Conservation (phyloP, 2,329 filamentous ascomycete genomes). For the Raffaelea arxii region DNA sequence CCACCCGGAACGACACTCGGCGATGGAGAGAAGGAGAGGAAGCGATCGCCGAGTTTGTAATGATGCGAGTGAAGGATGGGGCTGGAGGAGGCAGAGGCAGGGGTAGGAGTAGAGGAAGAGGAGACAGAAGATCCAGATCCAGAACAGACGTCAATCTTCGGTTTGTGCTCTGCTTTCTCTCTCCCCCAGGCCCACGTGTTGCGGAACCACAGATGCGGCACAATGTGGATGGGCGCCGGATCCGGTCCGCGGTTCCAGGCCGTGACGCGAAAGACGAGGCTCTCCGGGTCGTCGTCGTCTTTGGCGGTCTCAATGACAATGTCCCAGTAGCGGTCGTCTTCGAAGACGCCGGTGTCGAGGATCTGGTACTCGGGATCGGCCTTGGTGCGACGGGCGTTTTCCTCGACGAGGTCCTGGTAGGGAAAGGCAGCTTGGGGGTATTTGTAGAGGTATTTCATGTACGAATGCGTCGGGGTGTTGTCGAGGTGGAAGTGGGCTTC, state of each 20-base stretch:
- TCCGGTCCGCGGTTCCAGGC: constrained; percentile 94
- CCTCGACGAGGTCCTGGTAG: constrained; percentile 76
- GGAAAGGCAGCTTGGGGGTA: constrained; percentile 88
- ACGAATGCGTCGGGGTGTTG: constrained; percentile 81
- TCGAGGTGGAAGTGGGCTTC: constrained; percentile 95
- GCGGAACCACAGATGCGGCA: constrained; percentile 93
- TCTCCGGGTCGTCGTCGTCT: constrained; percentile 82
- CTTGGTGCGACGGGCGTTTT: constrained; percentile 69
- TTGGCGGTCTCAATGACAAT: constrained; percentile 96
- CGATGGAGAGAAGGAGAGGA: constrained; percentile 78
- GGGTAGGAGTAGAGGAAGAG: too few species aligned
- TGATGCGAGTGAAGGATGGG: constrained; percentile 61
- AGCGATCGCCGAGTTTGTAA: constrained; percentile 70
- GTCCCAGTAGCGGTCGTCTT: constrained; percentile 90
- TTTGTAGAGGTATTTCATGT: constrained; percentile 99
- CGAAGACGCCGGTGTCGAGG: constrained; percentile 77
- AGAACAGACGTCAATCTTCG: constrained; percentile 64
- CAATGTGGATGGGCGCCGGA: constrained; percentile 80
- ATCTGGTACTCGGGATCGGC: constrained; percentile 85
- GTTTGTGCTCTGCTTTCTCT: constrained; percentile 66
- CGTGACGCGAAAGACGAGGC: constrained; percentile 86
- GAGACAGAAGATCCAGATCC: too few species aligned
- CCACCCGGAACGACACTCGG: constrained; percentile 71
- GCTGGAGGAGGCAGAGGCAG: too few species aligned
- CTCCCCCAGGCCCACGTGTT: constrained; percentile 96